Evolutionary conservation across 495 filamentous ascomycete species (phyloP), one percentile per base, ranked within the genome.

Genomic region (Talaromyces thailandensis): DNA sequence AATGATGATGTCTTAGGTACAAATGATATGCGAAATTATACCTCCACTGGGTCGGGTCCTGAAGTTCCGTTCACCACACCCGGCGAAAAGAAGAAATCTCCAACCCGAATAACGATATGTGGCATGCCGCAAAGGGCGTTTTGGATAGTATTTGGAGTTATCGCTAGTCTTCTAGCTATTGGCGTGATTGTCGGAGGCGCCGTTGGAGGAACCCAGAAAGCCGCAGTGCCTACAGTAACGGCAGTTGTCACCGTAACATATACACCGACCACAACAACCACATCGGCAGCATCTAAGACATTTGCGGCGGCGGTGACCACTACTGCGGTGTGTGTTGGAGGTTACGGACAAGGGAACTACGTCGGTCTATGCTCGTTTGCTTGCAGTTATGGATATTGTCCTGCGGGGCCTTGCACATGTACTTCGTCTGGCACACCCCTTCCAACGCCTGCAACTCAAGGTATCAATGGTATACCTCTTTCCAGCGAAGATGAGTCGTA

Each of bases 371-470:
- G 78, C 64, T 57, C 63, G 7, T 79, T 79, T 62, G 65, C 69
- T 25, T 79, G 78, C 58, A 59, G 64, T 37, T 75, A 67, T 56
- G 75, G 74, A 5, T 76, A 78, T 60, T 79, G 76, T 60, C 76
- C 76, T 21, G 58, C 72, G 0, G 73, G 71, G 0, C 71, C 72
- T 4, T 81, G 76, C 60, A 71, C 66, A 1, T 81, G 76, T 63
- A 79, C 69, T 12, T 50, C 63, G 16, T 68, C 60, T 43, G 77
- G 78, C 0, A 58, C 64, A 0, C 68, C 71, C 0, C 64, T 69
- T 0, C 72, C 67, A 8, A 64, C 64, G 1, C 70, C 69, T 7
- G 69, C 69, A 1, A 62, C 56, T 1, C 71, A 65, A 1, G 70
- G 70, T 3, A 62, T 51, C 2, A 62, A 61, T n/a, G 76, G 78